Evolutionary conservation across 345 rosid genomes (phyloP), one percentile per base, ranked within the genome.

Genomic region (Rhodamnia argentea): DNA sequence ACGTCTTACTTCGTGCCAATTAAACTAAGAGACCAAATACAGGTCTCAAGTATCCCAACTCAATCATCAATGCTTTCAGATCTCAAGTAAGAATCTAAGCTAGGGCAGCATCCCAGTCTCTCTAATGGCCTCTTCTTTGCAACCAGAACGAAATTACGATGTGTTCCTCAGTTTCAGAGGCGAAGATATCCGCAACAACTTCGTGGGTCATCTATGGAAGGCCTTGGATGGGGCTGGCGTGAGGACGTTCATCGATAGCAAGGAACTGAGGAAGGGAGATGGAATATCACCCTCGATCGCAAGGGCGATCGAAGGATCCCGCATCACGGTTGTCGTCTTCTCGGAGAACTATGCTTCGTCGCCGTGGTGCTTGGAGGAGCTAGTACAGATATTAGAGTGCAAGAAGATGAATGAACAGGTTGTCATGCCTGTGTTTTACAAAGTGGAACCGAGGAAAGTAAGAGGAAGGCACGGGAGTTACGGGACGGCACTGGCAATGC

Each of bases 321-420:
- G 84, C 20, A 24, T 56, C 7, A 15, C 70, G 4, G 51, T 85
- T 23, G 10, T 85, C 54, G 42, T 85, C 20, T 56, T 85, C 64
- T 56, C 78, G 12, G 59, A 50, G 29, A 74, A 57, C 75, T 85
- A 76, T 7, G 62, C 83, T 37, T 22, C 56, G 44, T 85, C 87
- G 14, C 23, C 75, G 3, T 58, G 76, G 84, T 81, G 87, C 87
- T 44, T 85, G 84, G 87, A 85, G 29, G 87, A 85, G 84, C 87
- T 85, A 55, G 87, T 13, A 14, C 15, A 42, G 60, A 81, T 85
- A 18, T 26, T 76, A 52, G 62, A 85, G 74, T 81, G 75, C 70
- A 78, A 52, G 82, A 82, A 56, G 26, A 42, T 29, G 42, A 81
- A 6, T 15, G 87, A 83, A 27, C 83, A 85, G 6, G 54, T 82